These are phyloP conservation scores for Plasmodium vivax DNA, from an alignment of 169 alveolate species.

Conservation along the genomic window DNA sequence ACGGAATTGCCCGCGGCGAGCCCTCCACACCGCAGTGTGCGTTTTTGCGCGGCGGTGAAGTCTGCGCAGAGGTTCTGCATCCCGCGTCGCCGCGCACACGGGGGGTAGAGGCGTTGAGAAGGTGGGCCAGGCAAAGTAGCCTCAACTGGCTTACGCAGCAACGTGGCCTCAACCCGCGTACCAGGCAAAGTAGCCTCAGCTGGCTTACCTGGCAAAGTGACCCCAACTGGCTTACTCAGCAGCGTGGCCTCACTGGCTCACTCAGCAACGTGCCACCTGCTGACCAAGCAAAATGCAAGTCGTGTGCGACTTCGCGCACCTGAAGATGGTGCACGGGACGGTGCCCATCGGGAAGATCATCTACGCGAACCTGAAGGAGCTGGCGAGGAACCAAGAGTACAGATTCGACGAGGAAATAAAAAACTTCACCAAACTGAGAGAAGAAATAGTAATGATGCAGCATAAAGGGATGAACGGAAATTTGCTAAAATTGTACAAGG, in stretches of 20 bases:
- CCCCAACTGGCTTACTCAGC: neutral
- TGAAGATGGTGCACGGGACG: constrained; percentile 48
- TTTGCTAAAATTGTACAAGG: constrained; percentile 59
- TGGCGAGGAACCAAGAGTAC: neutral
- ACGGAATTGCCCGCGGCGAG: neutral
- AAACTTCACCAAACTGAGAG: constrained; percentile 12
- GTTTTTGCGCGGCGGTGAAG: neutral
- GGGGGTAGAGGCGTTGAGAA: neutral
- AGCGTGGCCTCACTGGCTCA: too few species aligned
- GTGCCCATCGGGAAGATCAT: constrained; percentile 35
- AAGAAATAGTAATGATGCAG: constrained; percentile 18
- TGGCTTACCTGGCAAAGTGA: neutral
- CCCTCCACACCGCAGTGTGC: neutral
- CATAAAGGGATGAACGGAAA: neutral
- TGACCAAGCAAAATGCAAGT: constrained; percentile 19
- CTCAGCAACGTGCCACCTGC: neutral
- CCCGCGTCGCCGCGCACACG: neutral
- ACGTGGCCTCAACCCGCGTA: too few species aligned
- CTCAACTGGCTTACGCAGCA: too few species aligned
- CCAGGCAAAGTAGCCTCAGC: neutral
- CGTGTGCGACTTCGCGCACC: constrained; percentile 46
- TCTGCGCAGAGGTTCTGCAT: neutral
- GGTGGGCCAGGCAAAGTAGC: neutral
- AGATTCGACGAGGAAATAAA: constrained; percentile 38
- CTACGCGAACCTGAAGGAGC: constrained; percentile 12